Evolutionary conservation across 2,329 filamentous ascomycete species (phyloP).

Genomic region (Pseudopyricularia cyperi): DNA sequence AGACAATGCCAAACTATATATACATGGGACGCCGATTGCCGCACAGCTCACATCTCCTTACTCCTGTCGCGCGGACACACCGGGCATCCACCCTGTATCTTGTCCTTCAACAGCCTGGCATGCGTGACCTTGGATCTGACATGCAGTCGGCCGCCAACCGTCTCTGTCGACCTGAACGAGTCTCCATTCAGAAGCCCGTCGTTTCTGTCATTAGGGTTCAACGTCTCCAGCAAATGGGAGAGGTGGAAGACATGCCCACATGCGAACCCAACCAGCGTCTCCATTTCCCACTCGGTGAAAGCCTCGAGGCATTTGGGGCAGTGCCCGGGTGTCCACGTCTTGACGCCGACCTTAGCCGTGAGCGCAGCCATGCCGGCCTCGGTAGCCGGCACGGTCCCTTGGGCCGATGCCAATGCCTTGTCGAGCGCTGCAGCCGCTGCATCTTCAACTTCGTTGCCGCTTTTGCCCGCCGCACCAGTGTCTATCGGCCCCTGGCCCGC

Average conservation of each 20-base stretch:
- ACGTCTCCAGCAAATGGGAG: constrained; percentile 48
- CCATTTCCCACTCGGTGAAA: constrained; percentile 49
- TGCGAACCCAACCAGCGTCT: constrained; percentile 67
- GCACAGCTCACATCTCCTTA: background rate
- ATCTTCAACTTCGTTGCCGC: background rate
- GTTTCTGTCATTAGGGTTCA: constrained; percentile 21
- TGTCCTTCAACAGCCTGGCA: constrained; percentile 63
- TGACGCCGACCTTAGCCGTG: constrained; percentile 9
- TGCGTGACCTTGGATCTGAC: constrained; percentile 79
- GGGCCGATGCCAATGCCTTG: background rate
- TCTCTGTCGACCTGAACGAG: background rate
- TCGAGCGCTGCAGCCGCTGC: background rate
- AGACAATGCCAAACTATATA: too few relatives aligned
- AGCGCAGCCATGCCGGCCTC: background rate
- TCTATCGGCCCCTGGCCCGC: constrained; percentile 25
- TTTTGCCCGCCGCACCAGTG: constrained; percentile 5
- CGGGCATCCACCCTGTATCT: constrained; percentile 52
- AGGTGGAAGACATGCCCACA: constrained; percentile 77
- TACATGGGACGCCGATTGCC: too few relatives aligned
- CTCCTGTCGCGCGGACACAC: constrained; percentile 27
- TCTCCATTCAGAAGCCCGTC: background rate
- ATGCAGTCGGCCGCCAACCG: background rate
- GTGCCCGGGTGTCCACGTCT: constrained; percentile 34
- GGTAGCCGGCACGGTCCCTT: background rate
- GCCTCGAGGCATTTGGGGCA: constrained; percentile 44